Evolutionary conservation across 148 eudicot genomes (phyloP), one percentile per base, ranked within the genome.

Genomic region (Nepenthes gracilis): DNA sequence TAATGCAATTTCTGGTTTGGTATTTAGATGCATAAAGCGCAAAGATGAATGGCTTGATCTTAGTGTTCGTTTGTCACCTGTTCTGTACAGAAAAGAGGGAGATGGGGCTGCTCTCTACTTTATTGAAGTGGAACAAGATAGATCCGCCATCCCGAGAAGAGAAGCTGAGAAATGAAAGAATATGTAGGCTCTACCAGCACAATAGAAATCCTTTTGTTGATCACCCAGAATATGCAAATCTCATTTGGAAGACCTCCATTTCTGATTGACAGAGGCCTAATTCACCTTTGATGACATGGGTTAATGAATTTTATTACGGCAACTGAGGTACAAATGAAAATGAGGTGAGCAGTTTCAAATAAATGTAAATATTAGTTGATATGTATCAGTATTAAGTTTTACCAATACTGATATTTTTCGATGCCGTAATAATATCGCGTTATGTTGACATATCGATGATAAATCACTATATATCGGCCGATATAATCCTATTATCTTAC

Each of bases 131-230:
- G 84, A 77, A 74, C 57, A 71, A 77, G 66, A 54, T 70, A 36
- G 84, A 80, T 51, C 84, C 81, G 11, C 84, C 81, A 2, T 77
- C 84, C 3, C 68, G 58, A 45, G 84, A 80, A 57, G 81, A 80
- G 72, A 77, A 68, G 72, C 37, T 71, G 51, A 65, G 84, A 72
- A 80, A 80, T 43, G 84, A 77, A 45, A 74, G 81, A 58, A 70
- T 77, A 58, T 80, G 81, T 55, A 74, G 53, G 48, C 67, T 71
- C 53, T 80, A 74, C 70, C 84, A 80, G 61, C 81, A 80, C 71
- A 80, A 80, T 57, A 57, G 84, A 68, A 80, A 77, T 53, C 84
- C 84, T 34, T 80, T 80, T 65, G 76, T 80, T 59, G 84, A 80
- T 77, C 84, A 80, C 58, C 84, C 84, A 0, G 84, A 77, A 63